These are phyloP conservation scores for Panaeolus cyanescens DNA, from an alignment of 768 basidiomycete genomes.

Conservation along the genomic window DNA sequence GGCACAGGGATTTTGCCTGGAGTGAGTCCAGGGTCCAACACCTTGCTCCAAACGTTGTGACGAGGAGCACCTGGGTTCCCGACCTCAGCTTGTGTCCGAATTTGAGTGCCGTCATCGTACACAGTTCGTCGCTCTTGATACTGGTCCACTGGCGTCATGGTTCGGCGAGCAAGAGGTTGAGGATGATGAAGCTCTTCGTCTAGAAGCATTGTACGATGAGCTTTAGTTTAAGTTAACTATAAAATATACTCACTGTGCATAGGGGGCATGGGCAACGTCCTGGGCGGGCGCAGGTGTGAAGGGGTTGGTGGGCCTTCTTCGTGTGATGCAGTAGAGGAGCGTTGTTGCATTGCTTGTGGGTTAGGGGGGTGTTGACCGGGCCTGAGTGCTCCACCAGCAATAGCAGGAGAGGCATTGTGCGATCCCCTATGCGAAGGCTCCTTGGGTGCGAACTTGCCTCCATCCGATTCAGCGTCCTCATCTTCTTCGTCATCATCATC, in stretches of 20 bases:
- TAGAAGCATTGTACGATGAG: conserved; percentile 19
- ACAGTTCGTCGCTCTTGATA: conserved; percentile 52
- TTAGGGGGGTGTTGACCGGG: conserved; percentile 5
- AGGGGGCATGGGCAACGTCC: conserved; percentile 64
- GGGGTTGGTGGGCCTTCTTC: conserved; percentile 30
- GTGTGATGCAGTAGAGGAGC: neutral
- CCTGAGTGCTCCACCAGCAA: neutral
- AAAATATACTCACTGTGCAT: conserved; percentile 41
- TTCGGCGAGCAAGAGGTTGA: conserved; percentile 41
- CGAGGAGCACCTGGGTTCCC: conserved; percentile 56
- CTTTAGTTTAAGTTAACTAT: conserved; percentile 8
- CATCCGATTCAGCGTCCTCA: conserved; percentile 71
- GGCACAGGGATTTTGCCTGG: conserved; percentile 36
- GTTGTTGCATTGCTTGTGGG: conserved; percentile 22
- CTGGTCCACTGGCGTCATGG: conserved; percentile 47
- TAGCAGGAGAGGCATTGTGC: neutral
- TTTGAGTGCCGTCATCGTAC: conserved; percentile 54
- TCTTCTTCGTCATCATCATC: conserved; percentile 75
- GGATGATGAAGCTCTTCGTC: conserved; percentile 49
- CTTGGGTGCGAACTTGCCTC: conserved; percentile 19
- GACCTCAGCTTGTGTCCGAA: conserved; percentile 57
- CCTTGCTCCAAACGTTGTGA: conserved; percentile 87
- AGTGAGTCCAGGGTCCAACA: conserved; percentile 69
- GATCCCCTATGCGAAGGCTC: conserved; percentile 23
- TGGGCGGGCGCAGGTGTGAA: conserved; percentile 55